Evolutionary conservation across 768 basidiomycete genomes (phyloP), one percentile per base, ranked within the genome.

Genomic region (Panus rudis): DNA sequence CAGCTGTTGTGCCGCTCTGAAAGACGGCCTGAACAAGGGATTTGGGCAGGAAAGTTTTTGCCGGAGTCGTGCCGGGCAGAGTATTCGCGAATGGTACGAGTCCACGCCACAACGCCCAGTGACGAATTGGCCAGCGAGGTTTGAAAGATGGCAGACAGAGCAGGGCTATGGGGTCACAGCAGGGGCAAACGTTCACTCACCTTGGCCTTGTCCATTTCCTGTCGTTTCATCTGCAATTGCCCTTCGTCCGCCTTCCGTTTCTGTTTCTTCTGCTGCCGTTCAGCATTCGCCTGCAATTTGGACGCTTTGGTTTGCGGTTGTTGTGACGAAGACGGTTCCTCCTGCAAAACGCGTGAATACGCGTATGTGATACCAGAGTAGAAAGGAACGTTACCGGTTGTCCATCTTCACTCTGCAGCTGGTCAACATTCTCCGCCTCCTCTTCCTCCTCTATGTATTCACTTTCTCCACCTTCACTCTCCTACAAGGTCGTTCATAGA

Each of bases 161-260:
- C 14, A 10, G 12, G 8, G 33, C 37, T 30, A 25, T 30, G 17
- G 44, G 10, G 10, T 30, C 34, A 20, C 8, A 38, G 14, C 17
- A 22, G 1, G 2, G n/a, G 27, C 28, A 17, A 25, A 17, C 20
- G 28, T 2, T n/a, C 17, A 42, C 63, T 14, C 50, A 83, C 88
- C 71, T 91, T 92, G 20, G 81, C 84, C 60, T 89, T 90, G 67
- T 90, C 85, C 82, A 92, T 87, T 56, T 81, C 84, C 54, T 84
- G 76, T 49, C 87, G 69, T 69, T 82, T 86, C 35, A 63, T 72
- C 21, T 79, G 73, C 22, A 92, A 65, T 50, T 84, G 73, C 3
- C 75, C 77, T 52, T 88, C 87, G 3, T 80, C 82, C 0, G 66
- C 81, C 58, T 79, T 87, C 39, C 84, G 71, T 38, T 72, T 72